Base-by-base conservation (phyloP, 2,329 filamentous ascomycete species). In the Botrytis paeoniae region DNA sequence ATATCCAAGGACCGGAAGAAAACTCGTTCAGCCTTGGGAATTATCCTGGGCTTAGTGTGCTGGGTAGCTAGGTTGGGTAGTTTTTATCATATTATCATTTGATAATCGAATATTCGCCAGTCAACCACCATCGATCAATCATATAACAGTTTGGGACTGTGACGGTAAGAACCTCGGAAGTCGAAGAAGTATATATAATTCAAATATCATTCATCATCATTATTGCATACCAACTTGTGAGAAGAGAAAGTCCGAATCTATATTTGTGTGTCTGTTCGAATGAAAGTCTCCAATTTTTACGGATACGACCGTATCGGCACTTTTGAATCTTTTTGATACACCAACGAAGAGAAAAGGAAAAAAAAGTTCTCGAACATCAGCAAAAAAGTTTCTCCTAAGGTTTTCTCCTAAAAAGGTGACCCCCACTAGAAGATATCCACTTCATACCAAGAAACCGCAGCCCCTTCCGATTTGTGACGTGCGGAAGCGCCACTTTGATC, bases 401-500 rank as follows among this genome's bases (percentile, higher is more conserved):
- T 29, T 29, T 54, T 29, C 48, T 29, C 48, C 51, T 54, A 57
- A 29, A 45, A 18, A 5, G 64, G 22, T 32, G 39, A 64, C 39
- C 45, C 64, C 35, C 62, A 65, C 62, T 48, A 65, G 22, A 48
- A 35, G 10, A 22, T 41, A 57, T 68, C 64, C 64, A 68, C 45
- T 41, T 39, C 61, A 18, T n/a, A 57, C 18, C 48, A 57, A 66
- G 64, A 20, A 57, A 68, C 64, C 51, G 25, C 29, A 68, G 48
- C 65, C 65, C 65, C 69, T 54, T 64, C 60, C 60, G 60, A 71
- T 65, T 71, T 65, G 69, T 71, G 69, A 71, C 69, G 60, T 71
- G 69, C 60, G 69, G 45, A 71, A 66, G 62, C 69, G 69, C 69
- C 69, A 71, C 61, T 71, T 41, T 45, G 69, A 71, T 71, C 69